A percentile compares a stretch with the other conserved stretches of the same genome.
Evolutionary conservation across 1,139 yeast species (phyloP).

Genomic region (Blastobotrys indianensis): DNA sequence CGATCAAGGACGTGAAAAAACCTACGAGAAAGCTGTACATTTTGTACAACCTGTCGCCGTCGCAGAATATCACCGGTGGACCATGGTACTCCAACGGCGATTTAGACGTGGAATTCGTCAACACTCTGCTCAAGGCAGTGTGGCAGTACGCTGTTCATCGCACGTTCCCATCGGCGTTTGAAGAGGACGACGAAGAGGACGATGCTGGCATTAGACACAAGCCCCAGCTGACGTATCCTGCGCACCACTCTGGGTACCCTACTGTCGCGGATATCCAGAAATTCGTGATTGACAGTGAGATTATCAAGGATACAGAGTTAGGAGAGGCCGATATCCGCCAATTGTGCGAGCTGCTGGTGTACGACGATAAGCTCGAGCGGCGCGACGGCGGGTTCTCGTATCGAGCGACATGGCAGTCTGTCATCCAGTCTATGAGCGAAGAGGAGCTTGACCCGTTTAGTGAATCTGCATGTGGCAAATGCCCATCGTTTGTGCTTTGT

Average conservation of each 20-base stretch:
- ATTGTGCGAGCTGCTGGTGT: conserved; percentile 80
- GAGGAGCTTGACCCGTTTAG: conserved; percentile 30
- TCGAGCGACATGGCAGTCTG: conserved; percentile 51
- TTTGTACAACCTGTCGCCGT: conserved; percentile 89
- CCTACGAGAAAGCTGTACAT: conserved; percentile 97
- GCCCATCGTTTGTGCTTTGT: conserved; percentile 31
- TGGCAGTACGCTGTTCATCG: conserved; percentile 80
- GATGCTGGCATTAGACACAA: conserved; percentile 6
- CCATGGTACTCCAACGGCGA: conserved; percentile 99
- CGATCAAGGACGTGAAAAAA: conserved; percentile 85
- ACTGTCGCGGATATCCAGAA: conserved; percentile 65
- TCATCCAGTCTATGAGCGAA: conserved; percentile 51
- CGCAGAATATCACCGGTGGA: conserved; percentile 95
- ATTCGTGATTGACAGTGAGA: conserved; percentile 67
- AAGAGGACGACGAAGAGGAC: conserved; percentile 15
- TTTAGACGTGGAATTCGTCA: conserved; percentile 88
- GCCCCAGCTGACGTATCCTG: conserved; percentile 40
- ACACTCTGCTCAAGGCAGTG: conserved; percentile 70
- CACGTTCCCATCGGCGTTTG: conserved; percentile 69
- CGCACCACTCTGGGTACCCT: conserved; percentile 59
- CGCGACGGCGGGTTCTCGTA: conserved; percentile 41
- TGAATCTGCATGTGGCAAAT: conserved; percentile 35
- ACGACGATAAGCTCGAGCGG: conserved; percentile 77
- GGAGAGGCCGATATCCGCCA: conserved; percentile 68
- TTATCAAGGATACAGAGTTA: conserved; percentile 66